Evolutionary conservation across 495 filamentous ascomycete genomes (phyloP).

Genomic region (Cudoniella acicularis): DNA sequence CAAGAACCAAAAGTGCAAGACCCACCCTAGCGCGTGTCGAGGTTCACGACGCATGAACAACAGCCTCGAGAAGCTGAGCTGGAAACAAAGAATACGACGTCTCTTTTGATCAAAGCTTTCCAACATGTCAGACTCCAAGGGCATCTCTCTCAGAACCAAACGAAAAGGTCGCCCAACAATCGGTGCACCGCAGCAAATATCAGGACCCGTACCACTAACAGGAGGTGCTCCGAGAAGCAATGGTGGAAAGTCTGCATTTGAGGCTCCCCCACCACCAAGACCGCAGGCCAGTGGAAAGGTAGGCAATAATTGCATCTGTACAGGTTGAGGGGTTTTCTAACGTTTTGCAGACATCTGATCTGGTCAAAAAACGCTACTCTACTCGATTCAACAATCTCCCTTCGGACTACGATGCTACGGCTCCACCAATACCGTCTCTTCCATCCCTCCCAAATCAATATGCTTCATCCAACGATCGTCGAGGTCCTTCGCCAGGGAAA

Average conservation of each 20-base stretch:
- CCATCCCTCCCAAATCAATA: slow-evolving; percentile 45
- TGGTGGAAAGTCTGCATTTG: slow-evolving; percentile 21
- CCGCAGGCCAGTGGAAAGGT: slow-evolving; percentile 27
- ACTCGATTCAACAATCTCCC: slow-evolving; percentile 80
- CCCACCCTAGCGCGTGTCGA: background rate
- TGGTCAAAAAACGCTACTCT: slow-evolving; percentile 93
- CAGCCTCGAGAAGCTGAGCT: background rate
- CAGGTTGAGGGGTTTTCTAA: background rate
- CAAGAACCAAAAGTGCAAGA: background rate
- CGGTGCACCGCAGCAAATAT: slow-evolving; percentile 81
- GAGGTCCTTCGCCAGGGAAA: slow-evolving; percentile 21
- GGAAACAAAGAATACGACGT: background rate
- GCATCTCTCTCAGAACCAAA: slow-evolving; percentile 88
- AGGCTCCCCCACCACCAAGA: slow-evolving; percentile 16
- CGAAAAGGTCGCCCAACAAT: slow-evolving; percentile 72
- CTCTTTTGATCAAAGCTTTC: background rate
- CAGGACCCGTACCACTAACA: slow-evolving; percentile 52
- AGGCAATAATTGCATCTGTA: background rate
- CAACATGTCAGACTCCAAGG: slow-evolving; percentile 57
- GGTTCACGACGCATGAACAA: background rate
- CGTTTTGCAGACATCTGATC: slow-evolving; percentile 65
- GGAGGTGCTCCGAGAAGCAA: slow-evolving; percentile 13
- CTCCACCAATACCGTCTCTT: slow-evolving; percentile 64
- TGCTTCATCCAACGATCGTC: slow-evolving; percentile 10
- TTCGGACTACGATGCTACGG: slow-evolving; percentile 58